Evolutionary conservation across 2,329 filamentous ascomycete species (phyloP), one percentile per base, ranked within the genome.

Genomic region (Trichoderma citrinoviride): DNA sequence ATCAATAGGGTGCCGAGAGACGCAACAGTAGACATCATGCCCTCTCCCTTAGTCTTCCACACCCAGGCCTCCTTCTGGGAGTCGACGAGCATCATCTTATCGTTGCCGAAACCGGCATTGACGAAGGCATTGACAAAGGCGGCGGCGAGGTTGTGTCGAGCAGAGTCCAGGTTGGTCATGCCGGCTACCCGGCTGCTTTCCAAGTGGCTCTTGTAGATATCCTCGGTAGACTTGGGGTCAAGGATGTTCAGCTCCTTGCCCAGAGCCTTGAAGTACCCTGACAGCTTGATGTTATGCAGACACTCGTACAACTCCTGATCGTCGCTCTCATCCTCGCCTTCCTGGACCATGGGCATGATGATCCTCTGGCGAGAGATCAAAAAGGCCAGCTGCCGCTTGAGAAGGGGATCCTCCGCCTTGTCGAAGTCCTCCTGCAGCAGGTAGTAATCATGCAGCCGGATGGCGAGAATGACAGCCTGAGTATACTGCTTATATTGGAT

Each of bases 191-290:
- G 87, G 72, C 90, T 96, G 80, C 91, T 98, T 79, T 99, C 95
- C 5, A 99, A 85, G 78, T 99, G 95, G 74, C 93, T 97, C 83
- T 99, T 99, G 85, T 99, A 99, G 72, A 99, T 99, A 73, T 99
- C 96, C 75, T 99, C 95, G 0, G 94, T 96, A 49, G 92, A 91
- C 82, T 97, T 98, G 41, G 95, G 95, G 68, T 99, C 95, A 47
- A 98, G 82, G 60, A 99, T 94, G 77, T 99, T 98, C 61, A 99
- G 84, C 77, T 99, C 95, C 79, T 97, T 97, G 65, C 89, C 96
- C 37, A 99, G 82, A 5, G 90, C 87, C 78, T 96, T 96, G 85
- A 97, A 99, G 78, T 98, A 90, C 68, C 96, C 92, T 1, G 93
- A 89, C 65, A 99, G 80, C 73, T 90, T 92, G 19, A 90, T 87